Conservation (phyloP, 2,329 filamentous ascomycete species). For the Fusarium sp. region DNA sequence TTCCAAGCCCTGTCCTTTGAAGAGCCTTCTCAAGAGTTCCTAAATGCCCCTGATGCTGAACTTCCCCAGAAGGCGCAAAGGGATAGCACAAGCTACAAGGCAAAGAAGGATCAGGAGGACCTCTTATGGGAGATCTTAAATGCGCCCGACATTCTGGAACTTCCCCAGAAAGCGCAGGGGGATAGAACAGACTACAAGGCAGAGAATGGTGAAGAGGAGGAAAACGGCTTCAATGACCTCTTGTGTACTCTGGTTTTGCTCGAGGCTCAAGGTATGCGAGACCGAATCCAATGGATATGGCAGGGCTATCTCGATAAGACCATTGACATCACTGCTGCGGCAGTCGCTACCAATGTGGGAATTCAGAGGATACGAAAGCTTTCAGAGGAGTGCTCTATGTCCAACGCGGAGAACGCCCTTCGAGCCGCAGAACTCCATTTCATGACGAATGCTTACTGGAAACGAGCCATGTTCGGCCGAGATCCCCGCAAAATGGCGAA, state of each 20-base stretch:
- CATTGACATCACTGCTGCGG: not conserved
- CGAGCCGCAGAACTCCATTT: not conserved
- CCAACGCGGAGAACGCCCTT: not conserved
- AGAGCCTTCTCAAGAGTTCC: slow-evolving; percentile 3
- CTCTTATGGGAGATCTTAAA: not conserved
- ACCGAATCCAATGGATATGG: not conserved
- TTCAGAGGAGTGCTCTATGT: not conserved
- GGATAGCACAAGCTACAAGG: not conserved
- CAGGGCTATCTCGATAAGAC: not conserved
- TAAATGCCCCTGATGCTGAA: not conserved
- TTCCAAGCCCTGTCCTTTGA: not conserved
- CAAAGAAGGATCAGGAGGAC: not conserved
- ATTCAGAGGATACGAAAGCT: not conserved
- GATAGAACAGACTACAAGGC: not conserved
- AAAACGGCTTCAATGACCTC: rapidly evolving
- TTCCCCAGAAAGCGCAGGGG: not conserved
- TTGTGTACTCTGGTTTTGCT: not conserved
- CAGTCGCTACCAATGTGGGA: not conserved
- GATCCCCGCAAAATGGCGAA: not conserved
- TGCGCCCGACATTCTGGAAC: not conserved
- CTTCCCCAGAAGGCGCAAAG: not conserved
- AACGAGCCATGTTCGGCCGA: not conserved
- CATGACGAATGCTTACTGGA: rapidly evolving
- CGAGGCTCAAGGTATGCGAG: not conserved
- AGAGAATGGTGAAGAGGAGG: not conserved